These are phyloP conservation scores for Nemania abortiva DNA, from an alignment of 2,329 filamentous ascomycete genomes.

Conservation along the genomic window DNA sequence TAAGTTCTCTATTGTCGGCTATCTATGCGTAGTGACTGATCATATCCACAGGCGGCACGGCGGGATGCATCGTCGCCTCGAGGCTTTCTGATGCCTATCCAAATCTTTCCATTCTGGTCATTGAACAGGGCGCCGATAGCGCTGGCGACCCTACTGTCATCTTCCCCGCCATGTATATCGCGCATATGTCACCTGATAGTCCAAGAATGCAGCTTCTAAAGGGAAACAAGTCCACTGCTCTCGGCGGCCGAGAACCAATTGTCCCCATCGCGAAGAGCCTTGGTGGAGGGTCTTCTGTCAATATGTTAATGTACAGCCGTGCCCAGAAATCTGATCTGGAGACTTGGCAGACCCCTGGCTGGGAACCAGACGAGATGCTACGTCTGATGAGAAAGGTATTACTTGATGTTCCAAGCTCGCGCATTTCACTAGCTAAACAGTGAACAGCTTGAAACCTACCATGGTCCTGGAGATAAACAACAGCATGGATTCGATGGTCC, in stretches of 20 bases:
- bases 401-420: not conserved
- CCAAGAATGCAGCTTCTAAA: not conserved
- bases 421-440: not conserved
- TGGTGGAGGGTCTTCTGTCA: not conserved
- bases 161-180: not conserved
- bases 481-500: constrained; percentile 24
- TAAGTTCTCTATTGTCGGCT: not conserved
- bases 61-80: not conserved
- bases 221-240: not conserved
- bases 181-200: not conserved
- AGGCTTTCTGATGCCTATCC: too few species aligned
- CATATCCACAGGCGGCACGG: not conserved
- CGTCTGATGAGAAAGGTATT: constrained; percentile 12
- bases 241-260: not conserved
- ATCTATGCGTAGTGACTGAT: not conserved
- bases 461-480: not conserved
- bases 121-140: not conserved
- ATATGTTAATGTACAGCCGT: not conserved
- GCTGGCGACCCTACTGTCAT: constrained; percentile 3
- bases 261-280: not conserved
- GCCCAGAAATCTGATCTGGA: not conserved
- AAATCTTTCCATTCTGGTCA: too few species aligned
- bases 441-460: constrained; percentile 11
- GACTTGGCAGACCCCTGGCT: not conserved
- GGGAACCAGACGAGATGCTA: not conserved